phyloP scores from a whole-genome alignment of 2,329 filamentous ascomycete species.

The Parastagonospora nodorum region DNA sequence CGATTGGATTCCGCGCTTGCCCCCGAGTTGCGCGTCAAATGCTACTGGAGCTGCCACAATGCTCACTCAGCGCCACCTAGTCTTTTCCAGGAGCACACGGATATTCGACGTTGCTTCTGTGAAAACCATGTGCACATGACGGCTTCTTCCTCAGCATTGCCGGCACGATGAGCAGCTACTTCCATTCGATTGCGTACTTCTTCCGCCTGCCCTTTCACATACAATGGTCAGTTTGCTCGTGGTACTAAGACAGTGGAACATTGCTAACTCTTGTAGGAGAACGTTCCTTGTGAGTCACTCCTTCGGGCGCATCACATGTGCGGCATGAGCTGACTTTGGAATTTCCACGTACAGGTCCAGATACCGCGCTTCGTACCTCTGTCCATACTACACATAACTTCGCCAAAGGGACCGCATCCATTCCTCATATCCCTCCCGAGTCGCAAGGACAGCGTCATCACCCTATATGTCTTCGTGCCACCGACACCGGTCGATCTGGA shows the following conservation, averaged over 20 bases:
- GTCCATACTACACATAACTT: slow-evolving; percentile 45
- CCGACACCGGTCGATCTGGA: slow-evolving; percentile 37
- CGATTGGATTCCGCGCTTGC: not conserved
- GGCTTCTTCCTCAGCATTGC: not conserved
- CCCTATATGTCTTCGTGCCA: slow-evolving; percentile 51
- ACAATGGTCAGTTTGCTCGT: not conserved
- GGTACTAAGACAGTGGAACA: no score
- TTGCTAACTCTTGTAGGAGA: no score
- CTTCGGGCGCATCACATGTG: not conserved
- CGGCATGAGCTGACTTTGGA: not conserved
- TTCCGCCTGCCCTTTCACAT: slow-evolving; percentile 44
- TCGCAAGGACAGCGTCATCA: slow-evolving; percentile 44
- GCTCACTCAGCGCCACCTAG: not conserved
- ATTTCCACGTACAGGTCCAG: slow-evolving; percentile 11
- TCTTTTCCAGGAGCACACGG: not conserved
- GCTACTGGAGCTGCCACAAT: not conserved
- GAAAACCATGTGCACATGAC: not conserved
- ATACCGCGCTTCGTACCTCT: slow-evolving; percentile 46
- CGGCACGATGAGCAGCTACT: slow-evolving; percentile 36
- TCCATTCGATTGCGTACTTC: slow-evolving; percentile 41
- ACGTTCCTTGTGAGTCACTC: not conserved
- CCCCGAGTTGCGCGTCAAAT: not conserved
- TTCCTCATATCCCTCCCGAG: slow-evolving; percentile 49
- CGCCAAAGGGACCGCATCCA: slow-evolving; percentile 49
- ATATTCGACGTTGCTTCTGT: not conserved